These are phyloP conservation scores for Sparassis latifolia DNA, from an alignment of 1,284 basidiomycete species.

Conservation along the genomic window DNA sequence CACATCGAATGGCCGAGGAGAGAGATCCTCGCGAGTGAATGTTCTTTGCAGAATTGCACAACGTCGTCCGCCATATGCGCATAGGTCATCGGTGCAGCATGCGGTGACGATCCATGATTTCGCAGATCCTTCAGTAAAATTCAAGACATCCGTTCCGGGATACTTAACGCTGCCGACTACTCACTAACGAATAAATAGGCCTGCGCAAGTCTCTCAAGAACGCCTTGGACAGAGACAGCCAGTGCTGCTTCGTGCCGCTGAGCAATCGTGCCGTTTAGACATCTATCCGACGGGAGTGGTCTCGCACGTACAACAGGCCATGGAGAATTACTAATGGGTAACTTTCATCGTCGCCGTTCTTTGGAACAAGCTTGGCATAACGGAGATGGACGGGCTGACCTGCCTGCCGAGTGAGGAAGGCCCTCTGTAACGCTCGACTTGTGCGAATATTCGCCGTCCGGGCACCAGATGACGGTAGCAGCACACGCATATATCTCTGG, in stretches of 20 bases:
- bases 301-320: slow-evolving; percentile 48
- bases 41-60: slow-evolving; percentile 47
- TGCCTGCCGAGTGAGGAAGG: not conserved
- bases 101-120: slow-evolving; percentile 80
- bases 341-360: slow-evolving; percentile 32
- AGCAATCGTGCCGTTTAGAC: not conserved
- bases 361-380: slow-evolving; percentile 36
- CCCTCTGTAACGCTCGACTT: not conserved
- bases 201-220: slow-evolving; percentile 50
- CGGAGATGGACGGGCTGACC: slow-evolving; percentile 32
- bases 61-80: slow-evolving; percentile 69
- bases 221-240: slow-evolving; percentile 63
- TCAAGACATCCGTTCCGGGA: not conserved
- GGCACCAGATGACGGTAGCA: no score
- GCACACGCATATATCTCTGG: no score
- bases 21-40: slow-evolving; percentile 52
- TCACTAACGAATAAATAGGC: slow-evolving; percentile 70
- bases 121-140: slow-evolving; percentile 57
- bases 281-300: not conserved
- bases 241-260: slow-evolving; percentile 80
- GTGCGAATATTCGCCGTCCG: not conserved
- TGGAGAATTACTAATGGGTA: slow-evolving; percentile 58
- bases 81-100: slow-evolving; percentile 66
- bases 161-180: slow-evolving; percentile 12
- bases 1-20: slow-evolving; percentile 85